A percentile compares a stretch with the other conserved stretches of the same genome.
Conservation (phyloP, 164 flowering plant genomes). For the Piper betle region DNA sequence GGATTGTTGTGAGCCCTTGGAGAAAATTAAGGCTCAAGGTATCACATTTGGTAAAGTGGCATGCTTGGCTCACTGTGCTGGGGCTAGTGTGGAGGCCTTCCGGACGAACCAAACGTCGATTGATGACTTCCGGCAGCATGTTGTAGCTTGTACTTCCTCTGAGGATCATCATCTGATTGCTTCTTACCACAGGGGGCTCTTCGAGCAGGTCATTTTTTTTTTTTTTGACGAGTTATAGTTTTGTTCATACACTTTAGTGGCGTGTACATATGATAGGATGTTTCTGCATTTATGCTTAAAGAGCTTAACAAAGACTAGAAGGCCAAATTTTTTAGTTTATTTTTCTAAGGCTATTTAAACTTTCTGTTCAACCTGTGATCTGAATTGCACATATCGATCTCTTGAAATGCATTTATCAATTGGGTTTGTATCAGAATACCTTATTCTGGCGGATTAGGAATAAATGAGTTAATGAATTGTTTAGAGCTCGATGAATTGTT, state of each 20-base stretch:
- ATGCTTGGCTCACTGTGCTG: slow-evolving; percentile 83
- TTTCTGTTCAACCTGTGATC: too few species aligned
- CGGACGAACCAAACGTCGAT: slow-evolving; percentile 55
- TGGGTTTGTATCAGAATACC: too few species aligned
- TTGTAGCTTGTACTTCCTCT: slow-evolving; percentile 45
- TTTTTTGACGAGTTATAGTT: background rate
- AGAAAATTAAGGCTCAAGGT: slow-evolving; percentile 68
- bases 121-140: slow-evolving; percentile 60
- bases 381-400: too few species aligned
- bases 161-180: slow-evolving; percentile 79
- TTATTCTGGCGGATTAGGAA: too few species aligned
- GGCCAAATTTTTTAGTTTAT: too few species aligned
- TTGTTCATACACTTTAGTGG: background rate
- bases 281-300: too few species aligned
- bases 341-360: too few species aligned
- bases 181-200: slow-evolving; percentile 61
- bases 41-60: slow-evolving; percentile 85
- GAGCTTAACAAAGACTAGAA: too few species aligned
- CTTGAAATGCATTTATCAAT: too few species aligned
- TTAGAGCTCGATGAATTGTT: too few species aligned
- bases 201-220: slow-evolving; percentile 48
- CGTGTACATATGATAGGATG: background rate
- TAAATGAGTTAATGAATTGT: too few species aligned
- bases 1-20: slow-evolving; percentile 92
- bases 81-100: slow-evolving; percentile 85